These are phyloP conservation scores for Trichoderma oligosporum DNA, from an alignment of 2,329 filamentous ascomycete species.

Conservation along the genomic window DNA sequence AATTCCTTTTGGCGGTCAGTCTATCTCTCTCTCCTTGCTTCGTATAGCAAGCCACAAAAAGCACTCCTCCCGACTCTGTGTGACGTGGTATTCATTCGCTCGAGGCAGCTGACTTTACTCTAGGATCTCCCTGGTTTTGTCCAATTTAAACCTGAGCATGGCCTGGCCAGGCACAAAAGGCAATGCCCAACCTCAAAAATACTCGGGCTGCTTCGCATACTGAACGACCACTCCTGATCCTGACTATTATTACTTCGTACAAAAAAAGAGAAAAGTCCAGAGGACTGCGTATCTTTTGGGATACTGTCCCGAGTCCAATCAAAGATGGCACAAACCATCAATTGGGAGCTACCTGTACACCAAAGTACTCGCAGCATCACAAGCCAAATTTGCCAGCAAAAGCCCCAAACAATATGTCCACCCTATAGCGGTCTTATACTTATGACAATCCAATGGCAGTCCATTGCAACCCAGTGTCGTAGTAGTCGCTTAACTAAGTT, in stretches of 20 bases:
- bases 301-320: too few species aligned
- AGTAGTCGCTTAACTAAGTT: constrained; percentile 4
- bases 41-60: constrained; percentile 6
- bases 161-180: neutral
- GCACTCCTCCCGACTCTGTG: neutral
- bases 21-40: constrained; percentile 1
- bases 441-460: neutral
- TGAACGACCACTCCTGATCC: too few species aligned
- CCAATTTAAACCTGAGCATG: neutral
- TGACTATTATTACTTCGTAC: too few species aligned
- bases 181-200: constrained; percentile 4
- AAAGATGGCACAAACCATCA: too few species aligned
- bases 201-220: constrained; percentile 8
- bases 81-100: neutral
- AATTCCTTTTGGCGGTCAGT: neutral
- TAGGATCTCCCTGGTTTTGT: neutral
- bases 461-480: neutral
- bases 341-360: too few species aligned
- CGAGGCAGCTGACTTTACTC: neutral
- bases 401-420: neutral
- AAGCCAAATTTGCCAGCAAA: neutral
- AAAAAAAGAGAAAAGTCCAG: too few species aligned
- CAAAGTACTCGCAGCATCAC: neutral
- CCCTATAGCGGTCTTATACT: neutral
- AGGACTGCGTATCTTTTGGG: too few species aligned